Evolutionary conservation across 1,284 basidiomycete species (phyloP).

Genomic region (Pulveroboletus sp.): DNA sequence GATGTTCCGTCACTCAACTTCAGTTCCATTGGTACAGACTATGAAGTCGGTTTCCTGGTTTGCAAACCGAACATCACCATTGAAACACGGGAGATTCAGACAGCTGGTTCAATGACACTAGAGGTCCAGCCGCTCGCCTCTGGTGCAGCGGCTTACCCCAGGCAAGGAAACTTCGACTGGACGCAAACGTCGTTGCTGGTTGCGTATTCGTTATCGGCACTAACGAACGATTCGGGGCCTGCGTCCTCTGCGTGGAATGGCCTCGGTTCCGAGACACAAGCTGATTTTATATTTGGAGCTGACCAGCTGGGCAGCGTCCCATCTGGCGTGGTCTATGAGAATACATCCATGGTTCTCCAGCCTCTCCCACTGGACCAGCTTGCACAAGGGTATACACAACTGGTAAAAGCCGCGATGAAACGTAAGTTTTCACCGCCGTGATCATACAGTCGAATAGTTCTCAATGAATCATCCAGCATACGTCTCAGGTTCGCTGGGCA

Average conservation of each 20-base stretch:
- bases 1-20: slow-evolving; percentile 11
- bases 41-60: slow-evolving; percentile 21
- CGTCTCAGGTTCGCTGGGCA: slow-evolving; percentile 12
- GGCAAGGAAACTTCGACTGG: slow-evolving; percentile 17
- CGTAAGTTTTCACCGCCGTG: slow-evolving; percentile 3
- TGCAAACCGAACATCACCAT: slow-evolving; percentile 28
- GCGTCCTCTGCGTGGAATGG: slow-evolving; percentile 1
- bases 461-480: slow-evolving; percentile 2
- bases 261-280: slow-evolving; percentile 16
- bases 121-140: slow-evolving; percentile 6
- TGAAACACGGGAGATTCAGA: slow-evolving; percentile 24
- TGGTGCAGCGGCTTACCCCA: not conserved
- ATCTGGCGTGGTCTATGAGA: not conserved
- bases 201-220: slow-evolving; percentile 11
- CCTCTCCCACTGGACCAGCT: slow-evolving; percentile 12
- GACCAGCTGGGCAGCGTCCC: slow-evolving; percentile 7
- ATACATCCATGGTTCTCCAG: slow-evolving; percentile 1
- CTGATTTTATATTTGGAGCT: slow-evolving; percentile 10
- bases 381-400: slow-evolving; percentile 7
- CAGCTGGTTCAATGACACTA: slow-evolving; percentile 6
- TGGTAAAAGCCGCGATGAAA: slow-evolving; percentile 18
- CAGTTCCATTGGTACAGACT: slow-evolving; percentile 10
- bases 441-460: not conserved
- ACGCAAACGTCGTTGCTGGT: slow-evolving; percentile 17
- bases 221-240: slow-evolving; percentile 13